phyloP scores from a whole-genome alignment of 352 stramenopile genomes.

The Phytophthora tubulina region DNA sequence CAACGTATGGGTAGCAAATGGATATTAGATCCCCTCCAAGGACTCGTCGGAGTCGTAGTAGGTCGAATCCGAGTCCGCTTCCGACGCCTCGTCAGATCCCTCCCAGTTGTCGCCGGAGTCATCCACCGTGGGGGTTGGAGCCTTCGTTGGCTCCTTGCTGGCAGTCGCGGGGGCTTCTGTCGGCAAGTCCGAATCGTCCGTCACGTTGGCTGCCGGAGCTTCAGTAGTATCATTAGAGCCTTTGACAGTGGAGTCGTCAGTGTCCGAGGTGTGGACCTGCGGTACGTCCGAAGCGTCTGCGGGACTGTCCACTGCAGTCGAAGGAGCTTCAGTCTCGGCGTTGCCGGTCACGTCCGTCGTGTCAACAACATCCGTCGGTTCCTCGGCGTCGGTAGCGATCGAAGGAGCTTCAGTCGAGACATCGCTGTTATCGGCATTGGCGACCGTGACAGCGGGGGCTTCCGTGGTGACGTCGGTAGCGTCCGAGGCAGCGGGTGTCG shows the following conservation, averaged over 20 bases:
- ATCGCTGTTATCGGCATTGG: background rate
- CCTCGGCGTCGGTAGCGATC: background rate
- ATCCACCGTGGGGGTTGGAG: constrained; percentile 2
- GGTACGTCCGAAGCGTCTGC: background rate
- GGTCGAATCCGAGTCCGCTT: constrained; percentile 25
- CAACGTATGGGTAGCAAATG: background rate
- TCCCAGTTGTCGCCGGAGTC: constrained; percentile 20
- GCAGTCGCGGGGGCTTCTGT: constrained; percentile 5
- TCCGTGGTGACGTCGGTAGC: background rate
- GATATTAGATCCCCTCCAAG: constrained; percentile 16
- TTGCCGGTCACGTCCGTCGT: background rate
- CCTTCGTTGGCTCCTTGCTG: background rate
- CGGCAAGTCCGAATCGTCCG: constrained; percentile 19
- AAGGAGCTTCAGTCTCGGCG: background rate
- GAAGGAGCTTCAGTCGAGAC: background rate
- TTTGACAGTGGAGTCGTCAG: background rate
- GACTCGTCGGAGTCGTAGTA: constrained; percentile 27
- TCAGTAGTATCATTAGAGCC: constrained; percentile 4
- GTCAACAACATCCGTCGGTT: background rate
- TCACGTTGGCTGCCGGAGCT: background rate
- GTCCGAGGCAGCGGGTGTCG: background rate
- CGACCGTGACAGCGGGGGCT: background rate
- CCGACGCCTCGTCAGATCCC: constrained; percentile 19
- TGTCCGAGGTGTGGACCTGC: background rate
- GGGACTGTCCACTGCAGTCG: background rate